Evolutionary conservation across 2,329 filamentous ascomycete species (phyloP), one percentile per base, ranked within the genome.

Genomic region (Fulvia fulva): DNA sequence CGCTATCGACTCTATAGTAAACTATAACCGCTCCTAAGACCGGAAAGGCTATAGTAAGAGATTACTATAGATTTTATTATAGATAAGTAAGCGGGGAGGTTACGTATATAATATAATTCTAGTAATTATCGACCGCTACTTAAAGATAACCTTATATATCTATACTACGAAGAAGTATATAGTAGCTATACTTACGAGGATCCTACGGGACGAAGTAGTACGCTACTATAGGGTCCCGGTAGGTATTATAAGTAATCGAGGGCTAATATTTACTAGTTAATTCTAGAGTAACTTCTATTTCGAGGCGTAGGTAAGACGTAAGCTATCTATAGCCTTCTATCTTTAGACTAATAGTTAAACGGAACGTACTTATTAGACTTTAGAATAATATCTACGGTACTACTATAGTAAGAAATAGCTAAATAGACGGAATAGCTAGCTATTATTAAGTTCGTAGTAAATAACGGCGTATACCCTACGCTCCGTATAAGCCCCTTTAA

Each of bases 91-190:
- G 45, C n/a, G 37, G 22, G 30, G 32, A 6, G 23, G n/a, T 41
- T 19, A 23, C 21, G 32, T 44, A 19, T 65, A 60, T 23, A 30
- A 67, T 22, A 21, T 50, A 4, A 63, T 70, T n/a, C 56, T 64
- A 28, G 57, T 68, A 25, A 51, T 70, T 28, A 58, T 66, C 6
- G 54, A 67, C 43, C 7, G 62, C n/a, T 63, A 65, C 11, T 60
- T 59, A 9, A 71, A 71, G 43, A 62, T 59, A 50, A 44, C 51
- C 0, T 37, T 58, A 30, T 63, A 60, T 30, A 49, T 65, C 32
- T 44, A 47, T 25, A 32, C 56, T 12, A 32, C n/a, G n/a, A 53
- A 25, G 12, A 55, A 22, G 49, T 11, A 44, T 12, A n/a, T 56
- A 28, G 28, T 14, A 19, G 3, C 51, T 8, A 51, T 14, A 12